These are phyloP conservation scores for Protomyces inouyei DNA, from an alignment of 1,139 yeast species.

Conservation along the genomic window DNA sequence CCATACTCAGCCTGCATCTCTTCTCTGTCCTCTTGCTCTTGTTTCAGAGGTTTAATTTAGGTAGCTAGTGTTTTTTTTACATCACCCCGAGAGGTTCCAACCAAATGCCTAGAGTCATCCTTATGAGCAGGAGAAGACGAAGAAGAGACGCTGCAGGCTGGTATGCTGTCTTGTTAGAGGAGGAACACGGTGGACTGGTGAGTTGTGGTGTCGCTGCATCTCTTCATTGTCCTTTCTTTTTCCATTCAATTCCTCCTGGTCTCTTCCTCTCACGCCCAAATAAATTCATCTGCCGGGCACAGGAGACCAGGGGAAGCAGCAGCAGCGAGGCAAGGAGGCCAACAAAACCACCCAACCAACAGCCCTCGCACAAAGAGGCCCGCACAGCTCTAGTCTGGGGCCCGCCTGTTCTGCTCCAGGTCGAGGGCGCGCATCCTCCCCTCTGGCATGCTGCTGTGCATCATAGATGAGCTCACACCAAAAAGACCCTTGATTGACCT, in stretches of 20 bases:
- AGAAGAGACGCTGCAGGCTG: background rate
- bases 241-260: background rate
- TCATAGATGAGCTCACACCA: background rate
- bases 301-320: background rate
- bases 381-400: too few species aligned
- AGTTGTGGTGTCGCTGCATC: background rate
- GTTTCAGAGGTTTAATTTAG: constrained; percentile 26
- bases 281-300: background rate
- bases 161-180: background rate
- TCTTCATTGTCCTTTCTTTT: too few species aligned
- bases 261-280: background rate
- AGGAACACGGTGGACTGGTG: background rate
- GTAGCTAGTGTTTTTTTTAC: constrained; percentile 27
- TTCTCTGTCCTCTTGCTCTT: background rate
- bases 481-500: too few species aligned
- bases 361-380: too few species aligned
- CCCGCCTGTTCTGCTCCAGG: too few species aligned
- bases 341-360: too few species aligned
- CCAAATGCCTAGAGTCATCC: constrained; percentile 27
- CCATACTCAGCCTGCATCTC: background rate
- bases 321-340: too few species aligned
- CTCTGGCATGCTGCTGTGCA: background rate
- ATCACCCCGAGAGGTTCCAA: constrained; percentile 20
- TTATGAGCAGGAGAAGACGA: background rate
- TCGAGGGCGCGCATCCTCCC: background rate